Evolutionary conservation across 805 yeast genomes (phyloP).

Genomic region (Yarrowia sp.): DNA sequence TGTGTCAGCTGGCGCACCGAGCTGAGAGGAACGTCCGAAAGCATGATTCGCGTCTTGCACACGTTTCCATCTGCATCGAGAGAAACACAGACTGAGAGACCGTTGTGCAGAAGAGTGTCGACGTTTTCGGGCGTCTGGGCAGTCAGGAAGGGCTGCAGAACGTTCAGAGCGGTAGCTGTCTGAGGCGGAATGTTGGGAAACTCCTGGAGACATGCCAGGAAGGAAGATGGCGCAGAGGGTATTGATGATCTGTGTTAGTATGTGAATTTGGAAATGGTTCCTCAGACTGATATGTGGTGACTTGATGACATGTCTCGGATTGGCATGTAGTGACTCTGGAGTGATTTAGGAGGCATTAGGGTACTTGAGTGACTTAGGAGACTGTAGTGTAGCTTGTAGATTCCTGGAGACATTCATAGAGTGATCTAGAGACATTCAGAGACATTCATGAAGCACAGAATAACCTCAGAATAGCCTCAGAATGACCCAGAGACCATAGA

Average conservation of each 20-base stretch:
- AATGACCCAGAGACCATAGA: no score
- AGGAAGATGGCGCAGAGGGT: conserved; percentile 37
- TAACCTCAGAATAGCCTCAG: no score
- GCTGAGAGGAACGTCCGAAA: conserved; percentile 37
- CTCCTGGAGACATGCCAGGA: conserved; percentile 35
- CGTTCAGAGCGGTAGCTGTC: conserved; percentile 40
- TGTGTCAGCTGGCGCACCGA: conserved; percentile 38
- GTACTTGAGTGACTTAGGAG: no score
- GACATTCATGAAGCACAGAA: no score
- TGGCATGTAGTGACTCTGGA: no score
- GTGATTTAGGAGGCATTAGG: no score
- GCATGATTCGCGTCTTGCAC: conserved; percentile 36
- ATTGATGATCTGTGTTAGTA: conserved; percentile 23
- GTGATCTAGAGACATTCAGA: no score
- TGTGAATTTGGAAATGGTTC: neutral
- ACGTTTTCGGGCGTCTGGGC: conserved; percentile 41
- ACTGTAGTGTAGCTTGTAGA: no score
- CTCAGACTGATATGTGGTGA: no score
- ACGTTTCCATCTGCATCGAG: conserved; percentile 38
- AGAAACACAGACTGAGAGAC: conserved; percentile 37
- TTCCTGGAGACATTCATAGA: no score
- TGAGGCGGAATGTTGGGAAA: conserved; percentile 41
- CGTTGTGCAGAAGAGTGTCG: conserved; percentile 39
- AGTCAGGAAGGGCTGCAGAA: conserved; percentile 42
- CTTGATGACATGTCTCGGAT: no score